Conservation (phyloP, 495 filamentous ascomycete species). For the Penicillium fimorum region DNA sequence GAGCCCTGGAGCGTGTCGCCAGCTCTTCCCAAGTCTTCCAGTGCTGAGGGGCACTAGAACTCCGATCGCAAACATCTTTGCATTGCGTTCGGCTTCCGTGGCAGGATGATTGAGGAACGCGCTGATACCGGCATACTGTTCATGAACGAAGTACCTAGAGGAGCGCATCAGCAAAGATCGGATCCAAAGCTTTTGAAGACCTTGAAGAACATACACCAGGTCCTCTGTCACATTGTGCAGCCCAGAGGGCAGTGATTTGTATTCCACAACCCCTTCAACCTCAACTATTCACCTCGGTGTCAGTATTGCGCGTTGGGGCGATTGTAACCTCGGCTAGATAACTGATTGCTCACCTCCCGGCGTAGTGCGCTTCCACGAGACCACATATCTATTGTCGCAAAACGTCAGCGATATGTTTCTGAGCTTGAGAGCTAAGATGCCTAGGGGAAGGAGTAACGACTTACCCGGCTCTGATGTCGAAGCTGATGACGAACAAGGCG, state of each 20-base stretch:
- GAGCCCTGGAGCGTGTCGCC: constrained; percentile 78
- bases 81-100: constrained; percentile 75
- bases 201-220: constrained; percentile 58
- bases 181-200: not conserved
- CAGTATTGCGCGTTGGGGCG: constrained; percentile 18
- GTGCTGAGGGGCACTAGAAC: constrained; percentile 82
- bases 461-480: constrained; percentile 83
- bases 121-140: constrained; percentile 82
- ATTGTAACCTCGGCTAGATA: constrained; percentile 18
- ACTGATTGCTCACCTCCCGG: constrained; percentile 51
- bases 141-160: constrained; percentile 80
- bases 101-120: constrained; percentile 87
- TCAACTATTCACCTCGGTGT: constrained; percentile 55
- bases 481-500: constrained; percentile 81
- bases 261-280: constrained; percentile 88
- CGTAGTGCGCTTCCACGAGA: constrained; percentile 77
- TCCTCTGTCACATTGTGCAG: constrained; percentile 86
- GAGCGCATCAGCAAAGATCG: constrained; percentile 1
- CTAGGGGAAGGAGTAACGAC: constrained; percentile 16
- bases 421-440: constrained; percentile 7
- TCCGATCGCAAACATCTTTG: constrained; percentile 88
- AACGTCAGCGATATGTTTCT: constrained; percentile 20
- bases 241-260: constrained; percentile 90
- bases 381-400: constrained; percentile 59
- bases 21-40: constrained; percentile 82